phyloP scores from a whole-genome alignment of 2,329 filamentous ascomycete genomes.

The Emericellopsis atlantica region DNA sequence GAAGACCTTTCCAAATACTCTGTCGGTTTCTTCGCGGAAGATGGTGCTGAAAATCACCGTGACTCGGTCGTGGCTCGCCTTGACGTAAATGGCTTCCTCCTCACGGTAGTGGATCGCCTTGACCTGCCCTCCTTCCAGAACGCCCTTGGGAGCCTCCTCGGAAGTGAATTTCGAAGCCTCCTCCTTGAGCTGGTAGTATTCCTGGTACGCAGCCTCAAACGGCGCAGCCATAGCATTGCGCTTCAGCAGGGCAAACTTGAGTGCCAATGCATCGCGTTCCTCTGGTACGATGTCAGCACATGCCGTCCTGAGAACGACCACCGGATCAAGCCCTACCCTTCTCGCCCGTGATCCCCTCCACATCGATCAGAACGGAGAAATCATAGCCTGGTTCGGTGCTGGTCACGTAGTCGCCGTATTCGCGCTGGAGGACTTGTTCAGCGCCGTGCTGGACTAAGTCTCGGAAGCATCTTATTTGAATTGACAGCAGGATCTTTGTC shows the following conservation, averaged over 20 bases:
- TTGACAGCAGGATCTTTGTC: conserved; percentile 86
- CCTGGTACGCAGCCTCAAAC: conserved; percentile 92
- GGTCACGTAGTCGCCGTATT: conserved; percentile 89
- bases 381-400: conserved; percentile 83
- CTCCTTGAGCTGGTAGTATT: conserved; percentile 76
- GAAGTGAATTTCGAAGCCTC: conserved; percentile 87
- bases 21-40: conserved; percentile 94
- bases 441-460: conserved; percentile 92
- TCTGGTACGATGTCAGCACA: conserved; percentile 33
- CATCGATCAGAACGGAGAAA: conserved; percentile 83
- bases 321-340: conserved; percentile 41
- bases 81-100: conserved; percentile 97
- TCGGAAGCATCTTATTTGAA: conserved; percentile 87
- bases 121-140: conserved; percentile 79
- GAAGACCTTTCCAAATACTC: conserved; percentile 96
- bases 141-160: conserved; percentile 84
- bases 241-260: conserved; percentile 82
- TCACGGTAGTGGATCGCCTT: conserved; percentile 98
- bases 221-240: conserved; percentile 98
- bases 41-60: conserved; percentile 98
- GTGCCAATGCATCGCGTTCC: conserved; percentile 73
- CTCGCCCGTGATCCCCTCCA: conserved; percentile 73
- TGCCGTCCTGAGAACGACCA: neutral
- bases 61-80: conserved; percentile 92
- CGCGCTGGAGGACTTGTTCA: conserved; percentile 77